Percentiles rank a stretch among this genome's conserved stretches.
Evolutionary conservation across 371 early-diverging fungal species (phyloP).

Genomic region (Lichtheimia corymbifera): DNA sequence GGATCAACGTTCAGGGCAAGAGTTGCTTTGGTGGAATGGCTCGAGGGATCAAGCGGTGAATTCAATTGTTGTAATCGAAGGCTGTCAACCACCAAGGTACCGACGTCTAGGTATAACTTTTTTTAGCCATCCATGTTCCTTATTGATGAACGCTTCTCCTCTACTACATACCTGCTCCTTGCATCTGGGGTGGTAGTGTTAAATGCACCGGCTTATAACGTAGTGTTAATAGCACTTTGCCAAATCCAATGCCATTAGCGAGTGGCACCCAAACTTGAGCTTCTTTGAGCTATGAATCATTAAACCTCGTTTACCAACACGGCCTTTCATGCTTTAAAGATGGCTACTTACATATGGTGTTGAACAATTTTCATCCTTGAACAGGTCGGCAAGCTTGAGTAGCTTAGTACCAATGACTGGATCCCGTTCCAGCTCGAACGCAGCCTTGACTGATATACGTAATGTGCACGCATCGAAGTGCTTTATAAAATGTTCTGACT

Average conservation of each 20-base stretch:
- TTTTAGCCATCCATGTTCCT: neutral
- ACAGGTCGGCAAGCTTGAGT: conserved; percentile 24
- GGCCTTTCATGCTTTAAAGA: neutral
- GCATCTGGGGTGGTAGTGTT: conserved; percentile 29
- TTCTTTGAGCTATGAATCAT: conserved; percentile 26
- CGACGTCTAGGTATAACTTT: conserved; percentile 24
- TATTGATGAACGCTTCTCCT: neutral
- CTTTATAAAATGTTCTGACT: conserved; percentile 35
- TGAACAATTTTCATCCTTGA: conserved; percentile 13
- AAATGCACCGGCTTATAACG: conserved; percentile 46
- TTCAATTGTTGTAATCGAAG: conserved; percentile 20
- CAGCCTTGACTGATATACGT: conserved; percentile 35
- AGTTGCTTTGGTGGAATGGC: conserved; percentile 23
- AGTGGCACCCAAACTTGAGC: conserved; percentile 37
- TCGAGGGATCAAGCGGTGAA: conserved; percentile 15
- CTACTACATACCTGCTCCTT: conserved; percentile 25
- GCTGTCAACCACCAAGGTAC: conserved; percentile 38
- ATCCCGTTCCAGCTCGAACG: conserved; percentile 38
- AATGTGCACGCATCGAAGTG: conserved; percentile 22
- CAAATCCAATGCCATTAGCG: conserved; percentile 39
- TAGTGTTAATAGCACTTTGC: conserved; percentile 39
- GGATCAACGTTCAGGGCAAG: conserved; percentile 40
- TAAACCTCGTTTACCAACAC: neutral
- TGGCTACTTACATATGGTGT: neutral
- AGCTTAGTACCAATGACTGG: conserved; percentile 37